phyloP scores from a whole-genome alignment of 2,329 filamentous ascomycete genomes.

The Cordyceps farinosa region DNA sequence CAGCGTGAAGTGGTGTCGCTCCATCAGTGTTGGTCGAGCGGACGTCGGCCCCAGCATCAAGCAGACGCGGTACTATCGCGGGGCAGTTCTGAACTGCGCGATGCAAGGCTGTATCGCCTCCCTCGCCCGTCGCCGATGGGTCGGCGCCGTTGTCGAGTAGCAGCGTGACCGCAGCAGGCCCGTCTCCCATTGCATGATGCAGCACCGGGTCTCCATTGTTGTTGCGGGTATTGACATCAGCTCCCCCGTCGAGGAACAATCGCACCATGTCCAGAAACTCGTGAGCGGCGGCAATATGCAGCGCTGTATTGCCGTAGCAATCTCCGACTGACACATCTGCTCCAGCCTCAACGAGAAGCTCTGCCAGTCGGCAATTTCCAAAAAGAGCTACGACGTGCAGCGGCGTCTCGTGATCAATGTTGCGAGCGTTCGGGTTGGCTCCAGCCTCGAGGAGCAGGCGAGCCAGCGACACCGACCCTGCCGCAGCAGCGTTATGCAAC shows the following conservation, averaged over 20 bases:
- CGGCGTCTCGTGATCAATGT: background rate
- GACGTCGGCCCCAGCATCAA: background rate
- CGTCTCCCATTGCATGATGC: background rate
- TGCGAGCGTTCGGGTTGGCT: background rate
- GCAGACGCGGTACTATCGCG: background rate
- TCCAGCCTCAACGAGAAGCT: background rate
- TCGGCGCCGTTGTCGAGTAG: background rate
- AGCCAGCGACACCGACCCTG: background rate
- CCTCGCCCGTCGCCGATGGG: background rate
- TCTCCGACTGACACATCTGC: background rate
- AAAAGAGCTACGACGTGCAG: background rate
- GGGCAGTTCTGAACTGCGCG: background rate
- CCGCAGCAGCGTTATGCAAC: background rate
- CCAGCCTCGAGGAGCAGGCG: background rate
- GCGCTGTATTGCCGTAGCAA: background rate
- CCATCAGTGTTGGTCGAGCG: background rate
- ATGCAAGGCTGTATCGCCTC: background rate
- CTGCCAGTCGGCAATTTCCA: background rate
- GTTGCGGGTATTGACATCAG: background rate
- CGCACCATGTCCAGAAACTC: background rate
- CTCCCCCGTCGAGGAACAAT: background rate
- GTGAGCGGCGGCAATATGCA: background rate
- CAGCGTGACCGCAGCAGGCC: background rate
- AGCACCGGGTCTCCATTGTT: background rate
- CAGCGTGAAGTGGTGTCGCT: background rate